Evolutionary conservation across 306 rosid species (phyloP).

Genomic region (Morella rubra): DNA sequence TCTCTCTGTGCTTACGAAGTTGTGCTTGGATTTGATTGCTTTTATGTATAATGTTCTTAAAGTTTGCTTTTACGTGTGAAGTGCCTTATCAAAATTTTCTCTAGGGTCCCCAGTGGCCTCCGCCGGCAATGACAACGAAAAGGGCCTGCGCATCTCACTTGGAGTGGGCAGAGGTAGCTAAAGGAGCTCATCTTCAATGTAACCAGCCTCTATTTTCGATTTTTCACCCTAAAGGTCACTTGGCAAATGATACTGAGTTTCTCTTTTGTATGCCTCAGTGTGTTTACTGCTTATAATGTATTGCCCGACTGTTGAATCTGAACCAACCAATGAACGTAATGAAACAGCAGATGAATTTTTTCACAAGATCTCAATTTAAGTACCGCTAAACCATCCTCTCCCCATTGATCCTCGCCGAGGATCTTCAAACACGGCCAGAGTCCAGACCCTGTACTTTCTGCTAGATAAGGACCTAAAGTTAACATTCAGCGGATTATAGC

Average conservation of each 20-base stretch:
- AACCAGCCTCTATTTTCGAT: not conserved
- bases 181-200: too few species aligned
- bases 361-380: conserved; percentile 79
- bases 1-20: too few species aligned
- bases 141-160: too few species aligned
- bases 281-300: conserved; percentile 60
- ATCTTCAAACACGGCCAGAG: conserved; percentile 94
- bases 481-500: conserved; percentile 73
- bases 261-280: conserved; percentile 15
- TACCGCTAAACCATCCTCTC: conserved; percentile 84
- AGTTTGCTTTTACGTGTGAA: too few species aligned
- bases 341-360: conserved; percentile 83
- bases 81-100: too few species aligned
- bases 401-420: conserved; percentile 86
- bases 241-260: conserved; percentile 13
- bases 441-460: conserved; percentile 77
- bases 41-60: too few species aligned
- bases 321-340: conserved; percentile 72
- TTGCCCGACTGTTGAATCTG: conserved; percentile 85
- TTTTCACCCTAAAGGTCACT: not conserved
- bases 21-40: too few species aligned
- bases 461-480: conserved; percentile 71
- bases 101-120: too few species aligned
- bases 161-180: too few species aligned
- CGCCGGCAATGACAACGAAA: too few species aligned